Evolutionary conservation across 306 rosid species (phyloP), one percentile per base, ranked within the genome.

Genomic region (Castanea crenata): DNA sequence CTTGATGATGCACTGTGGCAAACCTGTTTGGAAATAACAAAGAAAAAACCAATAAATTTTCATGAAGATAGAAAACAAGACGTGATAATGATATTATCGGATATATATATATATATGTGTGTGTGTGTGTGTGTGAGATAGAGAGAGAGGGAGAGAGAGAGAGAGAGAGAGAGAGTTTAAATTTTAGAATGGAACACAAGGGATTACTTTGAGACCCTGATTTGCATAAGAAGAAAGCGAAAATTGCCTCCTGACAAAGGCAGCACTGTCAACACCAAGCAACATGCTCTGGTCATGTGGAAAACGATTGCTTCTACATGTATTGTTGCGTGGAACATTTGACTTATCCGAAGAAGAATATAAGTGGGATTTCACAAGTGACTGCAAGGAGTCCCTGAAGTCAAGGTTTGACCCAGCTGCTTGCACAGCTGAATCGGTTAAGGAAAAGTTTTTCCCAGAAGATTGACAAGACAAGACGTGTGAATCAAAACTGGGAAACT

Each of bases 301-400:
- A 7, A 38, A 38, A 38, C 46, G 46, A 38, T 38, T 38, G 46
- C 46, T 38, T 38, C 46, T 38, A 8, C 11, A 38, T 38, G 46
- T 7, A 38, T 38, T 38, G 46, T 38, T 38, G 46, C 46, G 46
- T 38, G 46, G 46, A 38, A 38, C n/a, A 13, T 65, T 55, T 54
- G 71, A 55, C 14, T 56, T 80, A 41, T 79, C 87, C 16, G 76
- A 74, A 70, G 67, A 79, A 64, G 81, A 82, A 27, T 83, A 80
- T 83, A 83, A 71, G 71, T 80, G 80, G 69, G 87, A 80, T 41
- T 80, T 80, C 63, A 74, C 81, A 69, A 77, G 67, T 2, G 83
- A 75, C 51, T 78, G 74, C 75, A 82, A 79, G 19, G 86, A 74
- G 76, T 44, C 64, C 20, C 80, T 67, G 58, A 79, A 62, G 19